Evolutionary conservation across 306 rosid genomes (phyloP), one percentile per base, ranked within the genome.

Genomic region (Trifolium pratense): DNA sequence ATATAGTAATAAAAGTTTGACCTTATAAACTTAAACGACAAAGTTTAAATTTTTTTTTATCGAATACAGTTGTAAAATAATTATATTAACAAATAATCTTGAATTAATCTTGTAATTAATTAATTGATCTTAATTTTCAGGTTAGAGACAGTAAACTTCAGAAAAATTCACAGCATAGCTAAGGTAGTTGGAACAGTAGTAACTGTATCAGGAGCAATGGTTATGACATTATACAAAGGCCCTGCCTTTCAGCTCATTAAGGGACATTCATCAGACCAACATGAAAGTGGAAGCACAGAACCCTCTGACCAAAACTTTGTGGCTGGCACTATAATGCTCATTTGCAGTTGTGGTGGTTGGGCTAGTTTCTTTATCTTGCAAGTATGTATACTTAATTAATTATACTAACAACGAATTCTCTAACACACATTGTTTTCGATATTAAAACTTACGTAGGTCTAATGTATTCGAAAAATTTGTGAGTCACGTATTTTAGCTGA

Each of bases 191-290:
- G 99, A 61, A 95, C 99, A 0, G 86, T 67, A 13, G 77, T 91
- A 16, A 90, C 99, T 11, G 92, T 95, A 2, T 67, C 85, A 20
- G 99, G 97, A 78, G 99, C 99, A 10, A 95, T 91, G 99, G 86
- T 88, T 59, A 95, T 95, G 99, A 91, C 99, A 14, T 75, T 95
- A 67, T 95, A 90, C 87, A 91, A 90, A 87, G 99, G 99, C 1
- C 89, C 89, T 1, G 85, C 86, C 12, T 65, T 95, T 20, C 84
- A 95, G 20, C 26, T 91, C 7, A 55, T 91, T 3, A 83, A 78
- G 66, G 85, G 87, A 12, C 63, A 62, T 6, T 71, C 55, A 14
- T 67, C 63, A 6, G 63, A 40, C 39, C 55, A 79, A 40, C 75
- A 81, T 29, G 75, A 76, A 5, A 62, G 75, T 13, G 56, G 82